These are phyloP conservation scores for Globisporangium emineosum DNA, from an alignment of 352 stramenopile species.

Conservation along the genomic window DNA sequence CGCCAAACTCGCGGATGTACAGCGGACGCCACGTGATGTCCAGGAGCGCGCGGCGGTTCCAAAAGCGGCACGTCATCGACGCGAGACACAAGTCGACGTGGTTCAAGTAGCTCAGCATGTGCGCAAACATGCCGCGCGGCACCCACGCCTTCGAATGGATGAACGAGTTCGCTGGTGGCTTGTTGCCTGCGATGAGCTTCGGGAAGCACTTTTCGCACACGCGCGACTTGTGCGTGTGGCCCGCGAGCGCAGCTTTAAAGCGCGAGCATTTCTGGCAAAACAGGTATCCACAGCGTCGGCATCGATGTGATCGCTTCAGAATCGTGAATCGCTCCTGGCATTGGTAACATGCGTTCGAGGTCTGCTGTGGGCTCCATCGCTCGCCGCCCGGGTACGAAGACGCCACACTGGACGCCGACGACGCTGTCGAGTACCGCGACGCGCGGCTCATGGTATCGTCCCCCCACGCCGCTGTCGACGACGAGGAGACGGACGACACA, in stretches of 20 bases:
- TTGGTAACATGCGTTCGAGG: conserved; percentile 69
- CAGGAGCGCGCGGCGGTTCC: conserved; percentile 81
- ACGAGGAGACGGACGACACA: conserved; percentile 14
- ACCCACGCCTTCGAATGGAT: conserved; percentile 87
- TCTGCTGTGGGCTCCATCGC: conserved; percentile 68
- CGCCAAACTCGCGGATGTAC: conserved; percentile 82
- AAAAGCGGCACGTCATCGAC: conserved; percentile 85
- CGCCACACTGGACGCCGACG: conserved; percentile 31
- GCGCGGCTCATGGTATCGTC: conserved; percentile 51
- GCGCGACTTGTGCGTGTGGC: conserved; percentile 83
- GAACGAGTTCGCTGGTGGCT: conserved; percentile 79
- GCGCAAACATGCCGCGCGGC: conserved; percentile 77
- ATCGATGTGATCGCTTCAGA: conserved; percentile 76
- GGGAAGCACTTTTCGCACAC: conserved; percentile 85
- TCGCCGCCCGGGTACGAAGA: conserved; percentile 37
- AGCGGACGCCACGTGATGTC: conserved; percentile 84
- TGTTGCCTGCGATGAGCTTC: conserved; percentile 72
- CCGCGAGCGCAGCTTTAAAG: conserved; percentile 68
- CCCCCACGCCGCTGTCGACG: conserved; percentile 14
- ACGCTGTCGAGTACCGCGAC: conserved; percentile 61
- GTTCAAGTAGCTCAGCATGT: conserved; percentile 87
- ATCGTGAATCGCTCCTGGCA: conserved; percentile 83
- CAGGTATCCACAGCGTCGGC: conserved; percentile 70
- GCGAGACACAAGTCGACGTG: conserved; percentile 82
- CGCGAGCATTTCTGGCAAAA: conserved; percentile 85